phyloP scores from a whole-genome alignment of 1,139 yeast genomes.

The Scheffersomyces insectosa region DNA sequence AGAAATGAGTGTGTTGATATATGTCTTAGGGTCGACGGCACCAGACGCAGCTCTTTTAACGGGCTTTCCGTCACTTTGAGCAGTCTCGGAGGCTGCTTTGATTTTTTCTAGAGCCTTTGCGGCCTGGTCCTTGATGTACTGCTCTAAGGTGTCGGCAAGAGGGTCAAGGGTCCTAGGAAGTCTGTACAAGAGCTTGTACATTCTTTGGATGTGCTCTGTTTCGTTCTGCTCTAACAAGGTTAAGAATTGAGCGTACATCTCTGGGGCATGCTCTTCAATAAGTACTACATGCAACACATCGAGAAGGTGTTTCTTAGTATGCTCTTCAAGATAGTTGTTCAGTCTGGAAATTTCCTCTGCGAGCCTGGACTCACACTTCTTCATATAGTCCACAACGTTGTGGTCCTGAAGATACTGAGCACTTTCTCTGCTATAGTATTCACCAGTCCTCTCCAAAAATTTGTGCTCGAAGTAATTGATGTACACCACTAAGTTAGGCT shows the following conservation, averaged over 20 bases:
- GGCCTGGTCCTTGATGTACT: constrained; percentile 75
- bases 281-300: constrained; percentile 75
- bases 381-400: constrained; percentile 89
- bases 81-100: constrained; percentile 46
- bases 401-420: constrained; percentile 64
- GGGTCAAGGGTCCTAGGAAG: constrained; percentile 78
- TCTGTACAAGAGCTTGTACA: constrained; percentile 74
- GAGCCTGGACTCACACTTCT: constrained; percentile 78
- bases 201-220: constrained; percentile 72
- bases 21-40: constrained; percentile 69
- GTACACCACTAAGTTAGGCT: constrained; percentile 80
- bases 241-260: constrained; percentile 76
- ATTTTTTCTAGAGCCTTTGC: constrained; percentile 65
- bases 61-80: constrained; percentile 11
- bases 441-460: constrained; percentile 72
- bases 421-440: constrained; percentile 74
- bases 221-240: constrained; percentile 74
- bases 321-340: constrained; percentile 80
- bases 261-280: constrained; percentile 75
- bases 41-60: constrained; percentile 26
- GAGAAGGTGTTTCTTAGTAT: constrained; percentile 75
- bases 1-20: constrained; percentile 72
- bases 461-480: constrained; percentile 75
- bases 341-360: constrained; percentile 81
- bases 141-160: constrained; percentile 70